These are phyloP conservation scores for Nemophila menziesii DNA, from an alignment of 257 asterid species.

Conservation along the genomic window DNA sequence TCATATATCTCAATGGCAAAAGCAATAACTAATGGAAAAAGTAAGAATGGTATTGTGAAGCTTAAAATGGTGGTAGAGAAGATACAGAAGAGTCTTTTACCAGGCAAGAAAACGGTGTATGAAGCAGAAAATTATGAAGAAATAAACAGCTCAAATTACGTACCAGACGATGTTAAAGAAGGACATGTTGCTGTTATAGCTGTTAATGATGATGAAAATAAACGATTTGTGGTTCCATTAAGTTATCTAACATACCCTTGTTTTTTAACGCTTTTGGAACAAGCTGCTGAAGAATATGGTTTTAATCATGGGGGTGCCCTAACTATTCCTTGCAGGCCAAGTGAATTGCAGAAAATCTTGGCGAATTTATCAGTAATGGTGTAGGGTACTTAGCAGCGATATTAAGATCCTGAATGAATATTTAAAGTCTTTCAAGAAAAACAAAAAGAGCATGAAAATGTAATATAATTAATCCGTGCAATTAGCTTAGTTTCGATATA, in stretches of 20 bases:
- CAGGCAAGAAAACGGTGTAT: constrained; percentile 17
- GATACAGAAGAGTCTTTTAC: constrained; percentile 35
- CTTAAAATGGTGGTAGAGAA: constrained; percentile 39
- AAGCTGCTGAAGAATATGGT: constrained; percentile 38
- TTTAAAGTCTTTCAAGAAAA: no score
- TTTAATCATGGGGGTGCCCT: constrained; percentile 29
- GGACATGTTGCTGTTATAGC: constrained; percentile 39
- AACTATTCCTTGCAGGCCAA: constrained; percentile 30
- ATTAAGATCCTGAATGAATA: no score
- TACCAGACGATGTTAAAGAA: constrained; percentile 46
- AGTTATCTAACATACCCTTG: constrained; percentile 22
- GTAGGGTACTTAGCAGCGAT: no score
- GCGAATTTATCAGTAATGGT: no score
- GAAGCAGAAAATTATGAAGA: constrained; percentile 11
- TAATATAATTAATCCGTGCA: no score
- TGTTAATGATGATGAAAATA: constrained; percentile 12
- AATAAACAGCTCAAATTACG: constrained; percentile 9
- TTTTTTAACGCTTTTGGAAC: constrained; percentile 26
- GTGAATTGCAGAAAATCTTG: constrained; percentile 22
- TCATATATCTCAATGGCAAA: no score
- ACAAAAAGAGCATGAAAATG: no score
- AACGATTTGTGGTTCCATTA: constrained; percentile 26
- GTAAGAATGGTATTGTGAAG: constrained; percentile 25
- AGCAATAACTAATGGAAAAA: constrained; percentile 19
- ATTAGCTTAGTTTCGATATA: no score